phyloP scores from a whole-genome alignment of 805 yeast genomes.

The Candida silvatica region DNA sequence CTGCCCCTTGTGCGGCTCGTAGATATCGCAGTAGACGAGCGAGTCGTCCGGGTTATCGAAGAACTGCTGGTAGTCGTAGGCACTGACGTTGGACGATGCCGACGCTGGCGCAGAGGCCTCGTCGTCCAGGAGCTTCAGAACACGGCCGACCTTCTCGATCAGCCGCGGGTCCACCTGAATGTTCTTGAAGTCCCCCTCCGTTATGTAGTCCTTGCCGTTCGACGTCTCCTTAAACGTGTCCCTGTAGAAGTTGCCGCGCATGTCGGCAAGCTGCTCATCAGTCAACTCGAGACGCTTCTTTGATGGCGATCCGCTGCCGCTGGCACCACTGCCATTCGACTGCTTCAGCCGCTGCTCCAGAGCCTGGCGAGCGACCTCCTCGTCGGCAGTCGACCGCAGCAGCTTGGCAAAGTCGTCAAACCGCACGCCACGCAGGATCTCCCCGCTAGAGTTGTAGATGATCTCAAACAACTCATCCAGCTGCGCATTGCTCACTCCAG shows the following conservation, averaged over 20 bases:
- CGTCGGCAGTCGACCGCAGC: slow-evolving; percentile 11
- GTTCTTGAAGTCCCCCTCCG: slow-evolving; percentile 28
- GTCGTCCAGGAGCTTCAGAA: slow-evolving; percentile 8
- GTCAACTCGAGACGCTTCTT: slow-evolving; percentile 21
- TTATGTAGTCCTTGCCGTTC: slow-evolving; percentile 29
- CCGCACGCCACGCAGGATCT: slow-evolving; percentile 19
- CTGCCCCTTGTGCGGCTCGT: no score
- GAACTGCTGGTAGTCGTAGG: slow-evolving; percentile 7
- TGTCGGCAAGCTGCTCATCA: slow-evolving; percentile 28
- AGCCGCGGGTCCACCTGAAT: slow-evolving; percentile 18
- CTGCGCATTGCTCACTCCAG: slow-evolving; percentile 26
- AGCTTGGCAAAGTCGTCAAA: slow-evolving; percentile 18
- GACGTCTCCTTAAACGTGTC: slow-evolving; percentile 32
- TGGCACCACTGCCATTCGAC: background rate
- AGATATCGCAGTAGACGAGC: slow-evolving; percentile 4
- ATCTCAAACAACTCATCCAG: slow-evolving; percentile 29
- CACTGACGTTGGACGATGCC: background rate
- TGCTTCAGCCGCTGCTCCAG: slow-evolving; percentile 1
- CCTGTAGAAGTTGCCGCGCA: slow-evolving; percentile 30
- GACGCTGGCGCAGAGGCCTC: no score
- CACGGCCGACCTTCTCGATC: slow-evolving; percentile 6
- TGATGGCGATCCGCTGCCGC: background rate
- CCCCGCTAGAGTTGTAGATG: slow-evolving; percentile 13
- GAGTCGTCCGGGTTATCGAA: slow-evolving; percentile 9
- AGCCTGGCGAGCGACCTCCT: slow-evolving; percentile 9